Conservation (phyloP, 495 filamentous ascomycete species). For the Thermochaetoides thermophila region DNA sequence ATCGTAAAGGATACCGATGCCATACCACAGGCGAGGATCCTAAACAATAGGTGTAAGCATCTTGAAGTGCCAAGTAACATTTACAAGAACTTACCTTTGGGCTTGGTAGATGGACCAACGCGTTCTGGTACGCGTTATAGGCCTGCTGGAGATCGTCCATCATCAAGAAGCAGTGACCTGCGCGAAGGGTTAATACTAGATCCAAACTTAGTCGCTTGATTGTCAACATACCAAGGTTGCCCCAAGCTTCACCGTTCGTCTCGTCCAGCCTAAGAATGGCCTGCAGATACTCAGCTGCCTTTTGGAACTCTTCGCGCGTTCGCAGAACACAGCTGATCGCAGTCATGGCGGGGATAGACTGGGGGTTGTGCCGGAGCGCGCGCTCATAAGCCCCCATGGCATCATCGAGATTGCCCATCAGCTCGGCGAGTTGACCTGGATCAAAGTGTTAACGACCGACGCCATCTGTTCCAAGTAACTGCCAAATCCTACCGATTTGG, state of each 20-base stretch:
- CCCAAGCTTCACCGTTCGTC: slow-evolving; percentile 91
- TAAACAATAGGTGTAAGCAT: too few relatives aligned
- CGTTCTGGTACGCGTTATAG: slow-evolving; percentile 95
- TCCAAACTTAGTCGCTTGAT: too few relatives aligned
- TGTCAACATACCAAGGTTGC: slow-evolving; percentile 57
- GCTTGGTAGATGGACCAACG: slow-evolving; percentile 82
- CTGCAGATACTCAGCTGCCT: slow-evolving; percentile 85
- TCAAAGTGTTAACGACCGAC: too few relatives aligned
- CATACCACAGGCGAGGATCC: slow-evolving; percentile 98
- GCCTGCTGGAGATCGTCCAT: slow-evolving; percentile 98
- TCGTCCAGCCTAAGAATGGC: slow-evolving; percentile 80
- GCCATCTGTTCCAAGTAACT: too few relatives aligned
- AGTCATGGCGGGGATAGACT: slow-evolving; percentile 88
- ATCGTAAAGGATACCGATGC: slow-evolving; percentile 96
- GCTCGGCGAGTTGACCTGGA: slow-evolving; percentile 68
- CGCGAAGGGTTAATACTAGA: too few relatives aligned
- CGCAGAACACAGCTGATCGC: slow-evolving; percentile 82
- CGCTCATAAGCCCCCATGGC: slow-evolving; percentile 80
- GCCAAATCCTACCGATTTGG: slow-evolving; percentile 67
- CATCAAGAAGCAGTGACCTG: slow-evolving; percentile 94
- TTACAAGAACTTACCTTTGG: slow-evolving; percentile 85
- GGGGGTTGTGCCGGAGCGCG: slow-evolving; percentile 72
- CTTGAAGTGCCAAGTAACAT: too few relatives aligned
- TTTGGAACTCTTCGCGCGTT: slow-evolving; percentile 83
- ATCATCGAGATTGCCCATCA: slow-evolving; percentile 77